phyloP scores from a whole-genome alignment of 352 stramenopile genomes.

The Pythium aristosporum region DNA sequence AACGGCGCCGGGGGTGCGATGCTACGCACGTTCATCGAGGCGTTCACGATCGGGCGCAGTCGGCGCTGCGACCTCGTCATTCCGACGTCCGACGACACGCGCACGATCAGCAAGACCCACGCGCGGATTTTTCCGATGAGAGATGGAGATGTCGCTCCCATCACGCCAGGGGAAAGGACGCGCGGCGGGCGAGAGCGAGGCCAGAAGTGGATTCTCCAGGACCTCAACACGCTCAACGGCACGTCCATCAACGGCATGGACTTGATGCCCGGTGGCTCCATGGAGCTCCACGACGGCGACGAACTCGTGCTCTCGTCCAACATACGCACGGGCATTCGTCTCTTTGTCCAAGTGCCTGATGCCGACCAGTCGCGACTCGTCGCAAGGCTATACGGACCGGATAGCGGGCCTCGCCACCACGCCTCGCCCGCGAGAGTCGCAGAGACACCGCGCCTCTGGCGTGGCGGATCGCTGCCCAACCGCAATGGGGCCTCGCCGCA shows the following conservation, averaged over 20 bases:
- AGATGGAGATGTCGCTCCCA: slow-evolving; percentile 9
- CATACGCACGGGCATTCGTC: slow-evolving; percentile 59
- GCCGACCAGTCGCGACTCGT: slow-evolving; percentile 39
- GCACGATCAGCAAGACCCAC: slow-evolving; percentile 76
- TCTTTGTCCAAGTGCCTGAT: slow-evolving; percentile 52
- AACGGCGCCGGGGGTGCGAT: slow-evolving; percentile 1
- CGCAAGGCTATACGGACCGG: slow-evolving; percentile 31
- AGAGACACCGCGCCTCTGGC: slow-evolving; percentile 2
- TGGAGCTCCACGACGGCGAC: slow-evolving; percentile 67
- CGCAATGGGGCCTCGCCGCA: background rate
- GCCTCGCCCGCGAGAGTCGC: background rate
- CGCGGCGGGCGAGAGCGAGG: background rate
- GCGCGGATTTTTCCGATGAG: slow-evolving; percentile 54
- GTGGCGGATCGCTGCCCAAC: background rate
- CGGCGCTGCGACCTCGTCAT: slow-evolving; percentile 71
- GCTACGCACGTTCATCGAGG: slow-evolving; percentile 35
- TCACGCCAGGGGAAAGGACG: background rate
- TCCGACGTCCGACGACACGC: slow-evolving; percentile 64
- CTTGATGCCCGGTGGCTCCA: slow-evolving; percentile 45
- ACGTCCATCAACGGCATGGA: slow-evolving; percentile 76
- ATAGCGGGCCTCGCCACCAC: background rate
- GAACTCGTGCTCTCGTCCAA: slow-evolving; percentile 65
- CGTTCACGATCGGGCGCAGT: slow-evolving; percentile 74
- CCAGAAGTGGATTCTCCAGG: slow-evolving; percentile 69
- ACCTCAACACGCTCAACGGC: slow-evolving; percentile 79